Base-by-base conservation (phyloP, 1,139 yeast genomes). In the Hyphopichia khmerensis region DNA sequence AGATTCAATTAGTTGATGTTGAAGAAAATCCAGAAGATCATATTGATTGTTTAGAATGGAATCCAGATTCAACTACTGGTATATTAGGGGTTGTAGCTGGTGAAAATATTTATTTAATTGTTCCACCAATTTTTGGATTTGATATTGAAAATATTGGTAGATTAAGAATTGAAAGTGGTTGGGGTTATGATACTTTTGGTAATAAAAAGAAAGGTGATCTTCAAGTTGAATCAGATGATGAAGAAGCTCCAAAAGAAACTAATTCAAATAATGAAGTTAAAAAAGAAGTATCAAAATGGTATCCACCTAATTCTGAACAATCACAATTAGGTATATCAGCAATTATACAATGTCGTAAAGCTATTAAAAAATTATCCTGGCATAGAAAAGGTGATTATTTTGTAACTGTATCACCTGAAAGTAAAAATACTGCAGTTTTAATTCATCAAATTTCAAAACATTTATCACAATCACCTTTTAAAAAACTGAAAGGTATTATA, bases 361-460 rank as follows among this genome's bases (percentile, higher is more conserved):
- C 88, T 1, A 79, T 93, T 51, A 90, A 89, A 68, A 86, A 84
- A 59, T 56, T 93, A 15, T 80, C 96, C 51, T 93, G 99, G 99
- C 99, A 93, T 65, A 79, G 97, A 64, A 86, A 87, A 59, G 99
- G 99, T 59, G 99, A 93, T 69, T 93, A 93, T 62, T 88, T 95
- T 55, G 96, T 93, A 49, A 84, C 96, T 3, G 96, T 89, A 18
- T 83, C 96, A 11, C 98, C 98, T 38, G 93, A 87, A 45, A 86
- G 89, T 43, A 89, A 88, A 47, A 84, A 89, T 59, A 80, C 95
- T 6, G 85, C 98, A 4, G 96, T 93, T 35, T 75, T 95, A 46
- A 89, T 93, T 51, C 99, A 93, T 67, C 98, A 93, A 69, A 69
- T 93, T 40, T 88, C 97, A 5, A 90, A 90, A 66, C 99, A 93